Base-by-base conservation (phyloP, 352 stramenopile genomes). In the Globisporangium sylvaticum region DNA sequence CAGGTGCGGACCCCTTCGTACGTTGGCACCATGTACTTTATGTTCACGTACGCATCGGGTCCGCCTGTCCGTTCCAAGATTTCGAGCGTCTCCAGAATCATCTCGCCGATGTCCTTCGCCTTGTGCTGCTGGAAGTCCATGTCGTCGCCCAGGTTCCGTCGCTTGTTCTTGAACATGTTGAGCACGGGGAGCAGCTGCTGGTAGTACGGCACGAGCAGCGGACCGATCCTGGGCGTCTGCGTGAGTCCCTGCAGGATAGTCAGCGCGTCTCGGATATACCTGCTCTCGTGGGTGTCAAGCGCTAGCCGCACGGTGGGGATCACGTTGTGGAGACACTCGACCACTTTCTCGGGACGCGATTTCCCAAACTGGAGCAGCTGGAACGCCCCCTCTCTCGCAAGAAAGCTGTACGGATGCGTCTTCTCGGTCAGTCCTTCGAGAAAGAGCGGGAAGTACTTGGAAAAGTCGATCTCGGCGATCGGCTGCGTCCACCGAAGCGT, bases 1-100 rank as follows among this genome's bases (percentile, higher is more conserved):
- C 72, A 74, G 29, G 37, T 73, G 29, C 66, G 54, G 27, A 77
- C 65, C 65, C 83, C 90, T 74, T 98, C 91, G 79, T 98, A 99
- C 22, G 96, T 97, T 24, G 96, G 96, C 8, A 98, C 87, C 78
- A 98, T 95, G 70, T 98, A 98, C 79, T 99, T 99, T 75, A 98
- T 98, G 78, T 98, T 97, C 32, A 97, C 83, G 69, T 90, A 97
- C 9, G 92, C 92, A 59, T 98, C 88, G 1, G 90, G 75, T 8
- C 92, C 92, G 24, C 92, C 92, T 37, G 84, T 84, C 27, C 62
- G 75, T 63, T 98, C 92, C 12, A 98, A 70, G 10, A 96, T 54
- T 69, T 97, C 87, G 22, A 98, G 79, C 34, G 92, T 98, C 69
- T 97, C 83, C 14, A 84, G 66, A 54, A 98, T 88, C 62, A 95